Base-by-base conservation (phyloP, 768 basidiomycete species). In the Serendipita indica region DNA sequence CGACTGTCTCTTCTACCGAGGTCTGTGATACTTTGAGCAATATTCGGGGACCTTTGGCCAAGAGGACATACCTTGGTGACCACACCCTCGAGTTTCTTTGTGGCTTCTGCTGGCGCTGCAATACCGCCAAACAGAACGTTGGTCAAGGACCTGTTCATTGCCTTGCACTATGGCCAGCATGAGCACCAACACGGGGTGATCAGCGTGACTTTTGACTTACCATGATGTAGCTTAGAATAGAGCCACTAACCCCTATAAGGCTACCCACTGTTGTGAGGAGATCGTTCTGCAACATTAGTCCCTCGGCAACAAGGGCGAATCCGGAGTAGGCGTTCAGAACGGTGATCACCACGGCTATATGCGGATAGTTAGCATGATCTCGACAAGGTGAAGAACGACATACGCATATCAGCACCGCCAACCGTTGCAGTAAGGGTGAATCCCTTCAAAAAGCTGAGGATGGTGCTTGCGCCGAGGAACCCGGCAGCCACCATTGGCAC, bases 91-190 rank as follows among this genome's bases (percentile, higher is more conserved):
- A 90, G 88, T 69, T 87, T 84, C 61, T 83, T 81, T 3, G 71
- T 69, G 5, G 79, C 73, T 10, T 73, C 73, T 12, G 60, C 46
- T 3, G 68, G 63, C 2, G 83, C 73, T 5, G 76, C 74, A 30
- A 89, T 85, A n/a, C 89, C 89, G 37, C 89, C 89, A 67, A 92
- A 92, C 6, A 92, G 74, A 16, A 91, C 89, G 63, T 91, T 92
- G 16, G 81, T 77, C 59, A 87, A 71, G 10, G 86, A 89, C 37
- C 89, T 78, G 71, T 92, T 92, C 89, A 92, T 92, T 14, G 89
- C 89, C 59, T 89, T 83, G 66, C 89, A 92, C 89, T 91, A 60
- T 16, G 49, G 57, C 62, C 28, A 60, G 54, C 7, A 45, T 14
- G 35, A 5, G 33, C 18, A 34, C 28, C 7, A 39, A 28, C 16